phyloP scores from a whole-genome alignment of 805 yeast species.

The Isabelozyma pseudorhagii region DNA sequence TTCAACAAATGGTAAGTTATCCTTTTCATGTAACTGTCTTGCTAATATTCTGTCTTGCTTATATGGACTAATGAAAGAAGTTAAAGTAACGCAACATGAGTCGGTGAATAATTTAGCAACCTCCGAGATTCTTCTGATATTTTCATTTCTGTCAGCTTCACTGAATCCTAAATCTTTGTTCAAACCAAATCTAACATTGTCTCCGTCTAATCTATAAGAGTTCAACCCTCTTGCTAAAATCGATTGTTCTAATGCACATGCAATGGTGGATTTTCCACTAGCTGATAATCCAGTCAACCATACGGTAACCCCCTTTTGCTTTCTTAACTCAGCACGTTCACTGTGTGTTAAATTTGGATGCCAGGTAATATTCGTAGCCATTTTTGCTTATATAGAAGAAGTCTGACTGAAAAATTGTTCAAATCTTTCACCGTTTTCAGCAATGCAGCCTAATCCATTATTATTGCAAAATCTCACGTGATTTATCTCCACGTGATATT shows the following conservation, averaged over 20 bases:
- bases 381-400: conserved; percentile 21
- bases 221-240: conserved; percentile 65
- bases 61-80: conserved; percentile 93
- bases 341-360: conserved; percentile 83
- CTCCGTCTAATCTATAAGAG: conserved; percentile 91
- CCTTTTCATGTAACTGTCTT: conserved; percentile 75
- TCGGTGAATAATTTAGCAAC: conserved; percentile 93
- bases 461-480: background rate
- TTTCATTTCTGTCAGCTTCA: conserved; percentile 89
- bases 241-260: conserved; percentile 87
- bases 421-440: background rate
- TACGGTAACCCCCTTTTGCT: conserved; percentile 84
- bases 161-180: conserved; percentile 93
- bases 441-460: background rate
- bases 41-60: conserved; percentile 80
- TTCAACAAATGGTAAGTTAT: conserved; percentile 80
- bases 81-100: conserved; percentile 80
- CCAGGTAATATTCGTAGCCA: conserved; percentile 98
- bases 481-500: background rate
- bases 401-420: background rate
- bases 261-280: conserved; percentile 91
- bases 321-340: conserved; percentile 69
- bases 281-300: conserved; percentile 97
- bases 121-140: conserved; percentile 91
- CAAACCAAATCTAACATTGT: conserved; percentile 89